A percentile compares a stretch with the other conserved stretches of the same genome.
Evolutionary conservation across 2,329 filamentous ascomycete genomes (phyloP).

Genomic region (Fusarium piperis): DNA sequence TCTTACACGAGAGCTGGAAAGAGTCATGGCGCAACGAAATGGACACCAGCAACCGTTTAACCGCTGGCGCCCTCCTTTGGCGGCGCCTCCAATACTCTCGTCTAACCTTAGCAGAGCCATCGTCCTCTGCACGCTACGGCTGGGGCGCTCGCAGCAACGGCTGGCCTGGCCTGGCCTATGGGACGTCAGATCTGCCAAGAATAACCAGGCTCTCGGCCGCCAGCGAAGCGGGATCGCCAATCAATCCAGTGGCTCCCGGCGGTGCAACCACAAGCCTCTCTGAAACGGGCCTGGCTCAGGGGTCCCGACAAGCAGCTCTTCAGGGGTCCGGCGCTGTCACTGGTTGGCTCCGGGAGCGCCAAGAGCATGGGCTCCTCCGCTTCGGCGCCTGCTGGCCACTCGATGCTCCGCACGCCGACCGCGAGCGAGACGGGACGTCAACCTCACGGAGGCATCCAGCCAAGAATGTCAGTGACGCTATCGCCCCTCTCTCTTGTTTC

Average conservation of each 20-base stretch:
- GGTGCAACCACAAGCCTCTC: constrained; percentile 27
- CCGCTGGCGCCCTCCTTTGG: constrained; percentile 5
- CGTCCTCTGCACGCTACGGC: constrained; percentile 9
- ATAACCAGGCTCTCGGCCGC: constrained; percentile 34
- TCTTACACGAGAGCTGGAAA: constrained; percentile 16
- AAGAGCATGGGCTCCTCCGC: constrained; percentile 2
- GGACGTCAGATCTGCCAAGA: constrained; percentile 27
- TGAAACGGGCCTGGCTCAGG: constrained; percentile 39
- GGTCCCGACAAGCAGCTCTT: constrained; percentile 3
- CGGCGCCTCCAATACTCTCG: neutral
- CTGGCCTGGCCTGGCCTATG: constrained; percentile 33
- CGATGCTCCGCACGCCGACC: constrained; percentile 33
- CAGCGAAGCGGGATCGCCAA: constrained; percentile 11
- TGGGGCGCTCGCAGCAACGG: constrained; percentile 28
- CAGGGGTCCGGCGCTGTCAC: constrained; percentile 30
- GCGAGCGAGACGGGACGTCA: constrained; percentile 26
- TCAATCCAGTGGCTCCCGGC: constrained; percentile 31
- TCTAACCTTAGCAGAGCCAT: neutral
- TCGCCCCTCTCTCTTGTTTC: constrained; percentile 19
- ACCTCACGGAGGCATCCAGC: constrained; percentile 37
- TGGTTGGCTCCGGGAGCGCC: constrained; percentile 18
- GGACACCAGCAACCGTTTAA: constrained; percentile 24
- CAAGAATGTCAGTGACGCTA: constrained; percentile 15
- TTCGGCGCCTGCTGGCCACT: constrained; percentile 36
- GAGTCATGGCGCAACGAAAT: constrained; percentile 12